Evolutionary conservation across 2,329 filamentous ascomycete species (phyloP), one percentile per base, ranked within the genome.

Genomic region (Plectosphaerella sp.): DNA sequence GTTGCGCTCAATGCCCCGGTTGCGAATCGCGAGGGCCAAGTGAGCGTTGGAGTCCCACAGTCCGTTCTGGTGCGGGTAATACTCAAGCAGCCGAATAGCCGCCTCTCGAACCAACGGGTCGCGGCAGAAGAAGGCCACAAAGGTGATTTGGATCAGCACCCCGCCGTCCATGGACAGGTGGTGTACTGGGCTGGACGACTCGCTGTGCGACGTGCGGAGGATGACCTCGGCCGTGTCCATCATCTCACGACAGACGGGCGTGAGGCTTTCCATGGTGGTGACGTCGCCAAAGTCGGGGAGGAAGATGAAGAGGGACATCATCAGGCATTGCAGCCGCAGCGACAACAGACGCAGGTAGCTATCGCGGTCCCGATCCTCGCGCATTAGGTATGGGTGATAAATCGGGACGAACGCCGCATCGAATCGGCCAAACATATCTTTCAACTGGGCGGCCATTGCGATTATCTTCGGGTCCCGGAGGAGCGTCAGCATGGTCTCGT

Each of bases 121-220:
- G 8, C 72, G 66, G 45, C 72, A 76, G 7, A 67, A 69, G 59
- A 72, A 70, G 0, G 72, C 63, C 4, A 69, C 66, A 5, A 74
- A 58, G 22, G 74, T 72, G 4, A 77, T 60, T 0, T 72, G 71
- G 71, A 73, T 73, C 7, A 72, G 73, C 59, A 71, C 73, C 0
- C 74, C 74, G 3, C 71, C 68, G 52, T 76, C 73, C 70, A 76
- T 72, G 1, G 73, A 67, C 53, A 76, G 75, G 48, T 64, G 64
- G 12, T 67, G 64, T 11, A 62, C 60, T 24, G 57, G 56, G 36
- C n/a, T 49, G 43, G 37, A 42, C 22, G 54, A 37, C 11, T 33
- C 49, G 2, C 43, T 46, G 14, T 59, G 59, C 51, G 62, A 59
- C 48, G 56, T 56, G 1, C 54, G 48, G 22, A 76, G 65, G 4